Base-by-base conservation (phyloP, 208 protist species). In the Crithidia fasciculata region DNA sequence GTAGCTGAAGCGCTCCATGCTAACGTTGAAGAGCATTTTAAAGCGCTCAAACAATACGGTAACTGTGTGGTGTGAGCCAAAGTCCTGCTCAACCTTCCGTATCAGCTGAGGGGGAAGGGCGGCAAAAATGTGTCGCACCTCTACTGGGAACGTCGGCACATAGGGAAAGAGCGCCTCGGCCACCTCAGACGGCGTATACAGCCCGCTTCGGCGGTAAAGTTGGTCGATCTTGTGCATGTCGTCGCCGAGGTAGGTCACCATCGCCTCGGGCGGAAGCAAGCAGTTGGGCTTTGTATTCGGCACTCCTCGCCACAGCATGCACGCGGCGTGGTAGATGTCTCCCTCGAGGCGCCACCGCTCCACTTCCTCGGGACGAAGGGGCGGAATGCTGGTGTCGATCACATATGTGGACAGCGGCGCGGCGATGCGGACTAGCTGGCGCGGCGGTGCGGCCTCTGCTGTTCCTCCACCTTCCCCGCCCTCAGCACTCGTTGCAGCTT, bases 11-110 rank as follows among this genome's bases (percentile, higher is more conserved):
- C 80, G 77, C 12, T 50, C 54, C 6, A 54, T 52, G 28, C 69
- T 72, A 12, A 88, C 52, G 36, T 85, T 79, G 63, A 96, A 96
- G 0, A 96, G 74, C 84, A 95, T 92, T n/a, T 90, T 90, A 61
- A 95, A 96, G 44, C 80, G 79, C 12, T 60, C 63, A 59, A 96
- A 86, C 8, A 93, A 60, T 0, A 44, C 41, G 12, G 64, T 56
- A 5, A 80, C 74, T 4, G 85, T 57, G 28, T 67, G 58, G 4
- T 62, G 47, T 5, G 49, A 55, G 8, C 62, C 40, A 13, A 88
- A 61, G 49, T 65, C 43, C 5, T 66, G 15, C 13, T 95, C 78
- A 9, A 95, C 71, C 5, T 19, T 43, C 44, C 76, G 64, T 8
- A 80, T 8, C 0, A 95, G 49, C n/a, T 85, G 65, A 2, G 81